A percentile compares a stretch with the other conserved stretches of the same genome.
Conservation (phyloP, 1,284 basidiomycete species). For the Apiotrichum veenhuisii region DNA sequence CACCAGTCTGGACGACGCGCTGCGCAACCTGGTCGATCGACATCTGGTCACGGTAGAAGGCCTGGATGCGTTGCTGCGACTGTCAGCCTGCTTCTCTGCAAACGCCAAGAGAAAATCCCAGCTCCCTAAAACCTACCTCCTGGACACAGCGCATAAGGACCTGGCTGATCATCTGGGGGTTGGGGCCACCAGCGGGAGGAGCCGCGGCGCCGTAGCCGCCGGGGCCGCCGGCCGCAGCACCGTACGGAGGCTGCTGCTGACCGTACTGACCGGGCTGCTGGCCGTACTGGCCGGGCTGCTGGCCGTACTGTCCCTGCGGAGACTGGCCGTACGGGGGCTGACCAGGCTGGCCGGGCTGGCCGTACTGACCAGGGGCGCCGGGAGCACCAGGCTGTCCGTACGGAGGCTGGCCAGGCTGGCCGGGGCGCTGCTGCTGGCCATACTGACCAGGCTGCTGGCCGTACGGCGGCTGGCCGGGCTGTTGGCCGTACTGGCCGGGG, state of each 20-base stretch:
- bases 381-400: conserved; percentile 7
- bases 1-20: conserved; percentile 47
- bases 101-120: too few species aligned
- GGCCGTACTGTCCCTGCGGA: conserved; percentile 13
- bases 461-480: conserved; percentile 16
- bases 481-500: conserved; percentile 16
- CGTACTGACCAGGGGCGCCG: conserved; percentile 11
- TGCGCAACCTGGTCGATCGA: conserved; percentile 49
- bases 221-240: conserved; percentile 23
- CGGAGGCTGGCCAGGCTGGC: conserved; percentile 10
- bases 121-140: conserved; percentile 41
- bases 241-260: conserved; percentile 20
- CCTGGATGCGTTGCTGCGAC: conserved; percentile 46
- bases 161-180: not conserved
- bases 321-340: conserved; percentile 13
- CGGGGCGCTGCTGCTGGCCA: conserved; percentile 14
- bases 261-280: conserved; percentile 19
- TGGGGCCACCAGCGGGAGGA: conserved; percentile 27
- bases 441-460: conserved; percentile 13
- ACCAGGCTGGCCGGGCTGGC: conserved; percentile 16
- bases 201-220: conserved; percentile 17
- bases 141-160: conserved; percentile 46
- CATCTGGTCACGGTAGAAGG: conserved; percentile 52
- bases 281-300: conserved; percentile 18
- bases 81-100: too few species aligned